phyloP scores from a whole-genome alignment of 169 alveolate species.

The Cryptosporidium felis region DNA sequence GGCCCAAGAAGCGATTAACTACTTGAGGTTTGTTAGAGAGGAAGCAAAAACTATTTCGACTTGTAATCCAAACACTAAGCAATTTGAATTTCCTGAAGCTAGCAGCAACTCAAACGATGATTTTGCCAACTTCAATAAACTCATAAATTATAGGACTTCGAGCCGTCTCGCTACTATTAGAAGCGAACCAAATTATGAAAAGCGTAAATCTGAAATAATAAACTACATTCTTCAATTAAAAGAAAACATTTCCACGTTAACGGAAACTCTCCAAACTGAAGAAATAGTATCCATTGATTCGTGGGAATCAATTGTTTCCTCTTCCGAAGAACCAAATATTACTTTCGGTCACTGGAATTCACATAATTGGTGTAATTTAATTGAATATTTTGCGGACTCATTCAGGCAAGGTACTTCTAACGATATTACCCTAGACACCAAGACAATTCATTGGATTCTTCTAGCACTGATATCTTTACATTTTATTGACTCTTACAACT shows the following conservation, averaged over 20 bases:
- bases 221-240: not conserved
- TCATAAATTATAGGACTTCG: conserved; percentile 1
- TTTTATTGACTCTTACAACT: conserved; percentile 21
- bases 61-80: too few species aligned
- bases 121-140: too few species aligned
- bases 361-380: conserved; percentile 38
- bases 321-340: not conserved
- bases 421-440: not conserved
- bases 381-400: conserved; percentile 22
- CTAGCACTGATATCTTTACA: conserved; percentile 23
- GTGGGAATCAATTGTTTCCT: conserved; percentile 16
- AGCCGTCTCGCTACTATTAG: not conserved
- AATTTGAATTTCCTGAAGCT: too few species aligned
- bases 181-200: not conserved
- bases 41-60: not conserved
- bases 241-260: not conserved
- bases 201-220: not conserved
- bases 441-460: conserved; percentile 4
- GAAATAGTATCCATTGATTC: not conserved
- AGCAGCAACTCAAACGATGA: too few species aligned
- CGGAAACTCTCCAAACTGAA: not conserved
- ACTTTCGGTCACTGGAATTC: conserved; percentile 61
- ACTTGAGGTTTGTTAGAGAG: conserved; percentile 30
- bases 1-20: conserved; percentile 33
- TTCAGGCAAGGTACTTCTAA: not conserved